Evolutionary conservation across 1,284 basidiomycete genomes (phyloP).

Genomic region (Mrakiaceae sp.): DNA sequence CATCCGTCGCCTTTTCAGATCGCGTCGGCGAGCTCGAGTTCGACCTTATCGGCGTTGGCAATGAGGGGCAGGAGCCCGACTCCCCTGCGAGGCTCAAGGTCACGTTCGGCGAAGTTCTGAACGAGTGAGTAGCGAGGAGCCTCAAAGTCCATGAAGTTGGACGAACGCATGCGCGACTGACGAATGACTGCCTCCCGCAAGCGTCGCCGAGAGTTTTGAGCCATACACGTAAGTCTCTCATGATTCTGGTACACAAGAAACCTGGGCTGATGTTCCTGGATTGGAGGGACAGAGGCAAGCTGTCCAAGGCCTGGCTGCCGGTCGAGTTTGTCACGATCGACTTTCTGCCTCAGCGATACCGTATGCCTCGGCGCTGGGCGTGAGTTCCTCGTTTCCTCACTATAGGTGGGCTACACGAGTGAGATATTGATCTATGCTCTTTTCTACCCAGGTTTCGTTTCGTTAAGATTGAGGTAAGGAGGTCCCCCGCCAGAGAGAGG

Average conservation of each 20-base stretch:
- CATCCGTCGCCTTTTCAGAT: not conserved
- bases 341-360: not conserved
- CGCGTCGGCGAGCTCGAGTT: constrained; percentile 19
- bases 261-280: not conserved
- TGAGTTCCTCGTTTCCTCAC: not conserved
- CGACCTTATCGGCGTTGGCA: constrained; percentile 16
- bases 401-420: no score
- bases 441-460: constrained; percentile 18
- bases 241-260: not conserved
- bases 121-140: constrained; percentile 3
- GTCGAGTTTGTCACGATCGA: constrained; percentile 20
- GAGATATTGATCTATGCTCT: not conserved
- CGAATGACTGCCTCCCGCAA: no score
- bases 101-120: constrained; percentile 20
- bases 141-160: no score
- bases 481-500: no score
- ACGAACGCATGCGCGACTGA: no score
- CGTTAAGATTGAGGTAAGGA: constrained; percentile 17
- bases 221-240: constrained; percentile 22
- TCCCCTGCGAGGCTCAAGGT: constrained; percentile 20
- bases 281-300: constrained; percentile 16
- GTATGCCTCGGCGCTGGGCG: not conserved
- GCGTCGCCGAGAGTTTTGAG: constrained; percentile 21
- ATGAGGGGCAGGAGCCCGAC: constrained; percentile 18
- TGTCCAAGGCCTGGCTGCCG: constrained; percentile 22